Base-by-base conservation (phyloP, 805 yeast species). In the Lipomyces kockii region DNA sequence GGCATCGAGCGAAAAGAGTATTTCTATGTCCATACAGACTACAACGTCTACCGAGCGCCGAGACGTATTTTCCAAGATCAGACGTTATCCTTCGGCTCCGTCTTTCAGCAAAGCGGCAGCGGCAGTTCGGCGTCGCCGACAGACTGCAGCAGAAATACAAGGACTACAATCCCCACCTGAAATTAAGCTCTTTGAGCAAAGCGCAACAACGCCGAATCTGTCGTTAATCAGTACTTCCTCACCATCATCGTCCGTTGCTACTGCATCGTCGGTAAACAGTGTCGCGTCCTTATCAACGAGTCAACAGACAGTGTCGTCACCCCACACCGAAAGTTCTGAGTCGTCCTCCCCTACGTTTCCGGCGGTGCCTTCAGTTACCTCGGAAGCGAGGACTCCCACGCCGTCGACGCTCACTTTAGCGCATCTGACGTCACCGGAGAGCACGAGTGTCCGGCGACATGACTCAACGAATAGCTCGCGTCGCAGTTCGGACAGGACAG, bases 51-150 rank as follows among this genome's bases (percentile, higher is more conserved):
- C 49, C 17, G 52, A 39, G 27, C 5, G 58, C 14, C 61, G 34
- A 2, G 67, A 59, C 27, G 25, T 52, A 3, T n/a, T 39, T 9
- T 29, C 71, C 8, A 62, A 59, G 57, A 27, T 68, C 17, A 53
- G 66, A 29, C 58, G 71, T 12, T 66, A 68, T 55, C 71, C 71
- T n/a, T 64, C 69, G 8, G 71, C 71, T 2, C 71, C 71, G 52
- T 68, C 69, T 52, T 62, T 66, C 56, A 59, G 64, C 14, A 61
- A 55, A 27, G 67, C 71, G 2, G 67, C 67, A 0, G 60, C 66
- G 3, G 65, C 70, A n/a, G 67, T 66, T 49, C 62, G 71, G 14
- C 60, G 67, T 5, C 60, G 67, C 9, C 54, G 71, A 20, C 68
- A 62, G 51, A 63, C 62, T 5, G 67, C 71, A 2, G 51, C 69